These are phyloP conservation scores for Talaromyces sp. DNA, from an alignment of 2,329 filamentous ascomycete species.

Conservation along the genomic window DNA sequence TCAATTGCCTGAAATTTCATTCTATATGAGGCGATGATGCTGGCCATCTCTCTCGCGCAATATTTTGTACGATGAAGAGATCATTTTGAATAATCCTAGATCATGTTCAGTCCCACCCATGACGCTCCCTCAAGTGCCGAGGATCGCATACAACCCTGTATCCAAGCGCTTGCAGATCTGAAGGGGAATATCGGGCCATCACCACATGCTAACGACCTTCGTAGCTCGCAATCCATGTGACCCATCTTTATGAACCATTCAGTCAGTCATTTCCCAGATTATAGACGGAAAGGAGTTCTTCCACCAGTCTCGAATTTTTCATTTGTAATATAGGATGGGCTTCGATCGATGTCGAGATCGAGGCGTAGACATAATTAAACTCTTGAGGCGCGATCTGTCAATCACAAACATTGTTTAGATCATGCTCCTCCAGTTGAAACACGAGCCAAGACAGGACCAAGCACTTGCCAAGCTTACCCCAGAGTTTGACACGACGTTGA, in stretches of 20 bases:
- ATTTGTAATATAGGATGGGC: not conserved
- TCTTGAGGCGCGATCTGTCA: not conserved
- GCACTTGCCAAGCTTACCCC: not conserved
- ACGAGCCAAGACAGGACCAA: not conserved
- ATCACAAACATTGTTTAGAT: not conserved
- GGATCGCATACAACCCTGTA: not conserved
- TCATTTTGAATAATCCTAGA: not conserved
- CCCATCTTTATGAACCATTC: not conserved
- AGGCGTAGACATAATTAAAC: not conserved
- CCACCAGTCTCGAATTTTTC: not conserved
- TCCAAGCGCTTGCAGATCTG: not conserved
- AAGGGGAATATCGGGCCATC: not conserved
- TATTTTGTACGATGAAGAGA: not conserved
- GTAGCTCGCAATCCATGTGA: not conserved
- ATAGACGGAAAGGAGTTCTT: not conserved
- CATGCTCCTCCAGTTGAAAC: slow-evolving; percentile 2
- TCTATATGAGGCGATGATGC: not conserved
- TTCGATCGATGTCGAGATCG: not conserved
- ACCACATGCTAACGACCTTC: not conserved
- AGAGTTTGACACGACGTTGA: not conserved
- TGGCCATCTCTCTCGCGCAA: not conserved
- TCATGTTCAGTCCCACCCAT: not conserved
- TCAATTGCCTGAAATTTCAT: no score
- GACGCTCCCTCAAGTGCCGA: not conserved
- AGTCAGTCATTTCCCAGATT: not conserved